A percentile compares a stretch with the other conserved stretches of the same genome.
These are phyloP conservation scores for Populus davidiana DNA, from an alignment of 345 rosid genomes.

Conservation along the genomic window DNA sequence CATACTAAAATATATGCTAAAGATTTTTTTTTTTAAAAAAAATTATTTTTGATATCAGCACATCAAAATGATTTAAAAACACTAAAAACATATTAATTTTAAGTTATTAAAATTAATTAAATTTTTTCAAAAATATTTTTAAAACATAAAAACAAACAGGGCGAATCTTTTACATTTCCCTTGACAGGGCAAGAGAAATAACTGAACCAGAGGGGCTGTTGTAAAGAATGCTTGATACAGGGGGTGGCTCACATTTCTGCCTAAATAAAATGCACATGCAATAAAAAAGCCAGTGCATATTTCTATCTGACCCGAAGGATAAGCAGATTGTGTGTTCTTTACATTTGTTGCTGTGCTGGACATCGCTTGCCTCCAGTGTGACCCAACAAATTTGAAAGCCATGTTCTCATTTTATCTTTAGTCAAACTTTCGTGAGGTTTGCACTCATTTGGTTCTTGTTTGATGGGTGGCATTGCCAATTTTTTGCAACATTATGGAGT, in stretches of 20 bases:
- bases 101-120: too few species aligned
- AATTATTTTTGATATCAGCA: too few species aligned
- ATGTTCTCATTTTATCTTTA: not conserved
- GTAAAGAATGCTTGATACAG: not conserved
- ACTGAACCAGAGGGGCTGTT: not conserved
- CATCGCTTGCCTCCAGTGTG: not conserved
- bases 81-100: too few species aligned
- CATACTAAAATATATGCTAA: too few species aligned
- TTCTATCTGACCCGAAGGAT: not conserved
- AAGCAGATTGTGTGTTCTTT: not conserved
- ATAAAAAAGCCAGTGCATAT: not conserved
- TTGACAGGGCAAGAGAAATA: not conserved
- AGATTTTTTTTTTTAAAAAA: too few species aligned
- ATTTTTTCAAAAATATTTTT: too few species aligned
- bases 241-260: not conserved
- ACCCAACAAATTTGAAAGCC: not conserved
- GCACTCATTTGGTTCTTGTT: not conserved
- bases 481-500: not conserved
- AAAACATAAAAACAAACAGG: too few species aligned
- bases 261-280: not conserved
- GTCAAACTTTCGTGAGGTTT: not conserved
- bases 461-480: not conserved
- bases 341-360: not conserved
- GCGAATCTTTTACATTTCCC: slow-evolving; percentile 1
- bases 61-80: too few species aligned